Evolutionary conservation across 2,329 filamentous ascomycete species (phyloP).

Genomic region (Ophiocordyceps camponoti-floridani): DNA sequence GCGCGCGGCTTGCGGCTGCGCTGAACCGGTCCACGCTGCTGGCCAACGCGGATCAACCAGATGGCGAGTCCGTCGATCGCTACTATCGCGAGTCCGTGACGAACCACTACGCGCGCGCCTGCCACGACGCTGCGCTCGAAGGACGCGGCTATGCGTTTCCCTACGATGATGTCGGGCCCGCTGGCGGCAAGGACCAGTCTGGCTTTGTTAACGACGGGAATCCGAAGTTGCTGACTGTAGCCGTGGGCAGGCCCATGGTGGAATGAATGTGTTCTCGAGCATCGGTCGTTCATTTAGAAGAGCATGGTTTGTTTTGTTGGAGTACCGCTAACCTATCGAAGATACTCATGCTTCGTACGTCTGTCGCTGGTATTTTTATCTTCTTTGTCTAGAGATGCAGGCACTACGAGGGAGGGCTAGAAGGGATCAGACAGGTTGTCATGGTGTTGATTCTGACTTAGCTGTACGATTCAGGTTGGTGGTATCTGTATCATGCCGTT

Average conservation of each 20-base stretch:
- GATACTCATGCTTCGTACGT: too few species aligned
- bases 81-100: slow-evolving; percentile 39
- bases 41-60: slow-evolving; percentile 29
- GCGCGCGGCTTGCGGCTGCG: slow-evolving; percentile 56
- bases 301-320: too few species aligned
- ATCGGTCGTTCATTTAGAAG: too few species aligned
- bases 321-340: too few species aligned
- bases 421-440: too few species aligned
- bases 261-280: background rate
- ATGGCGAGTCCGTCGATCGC: slow-evolving; percentile 23
- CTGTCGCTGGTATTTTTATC: too few species aligned
- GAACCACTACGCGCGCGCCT: slow-evolving; percentile 50
- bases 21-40: slow-evolving; percentile 59
- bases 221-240: slow-evolving; percentile 36
- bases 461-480: too few species aligned
- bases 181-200: slow-evolving; percentile 37
- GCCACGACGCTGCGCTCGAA: slow-evolving; percentile 41
- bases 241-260: slow-evolving; percentile 25
- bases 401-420: too few species aligned
- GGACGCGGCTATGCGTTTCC: slow-evolving; percentile 51
- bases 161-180: slow-evolving; percentile 49
- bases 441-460: too few species aligned
- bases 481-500: too few species aligned
- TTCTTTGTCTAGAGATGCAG: too few species aligned
- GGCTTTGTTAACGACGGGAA: slow-evolving; percentile 40